Base-by-base conservation (phyloP, 1,284 basidiomycete species). In the Pascua sp. region DNA sequence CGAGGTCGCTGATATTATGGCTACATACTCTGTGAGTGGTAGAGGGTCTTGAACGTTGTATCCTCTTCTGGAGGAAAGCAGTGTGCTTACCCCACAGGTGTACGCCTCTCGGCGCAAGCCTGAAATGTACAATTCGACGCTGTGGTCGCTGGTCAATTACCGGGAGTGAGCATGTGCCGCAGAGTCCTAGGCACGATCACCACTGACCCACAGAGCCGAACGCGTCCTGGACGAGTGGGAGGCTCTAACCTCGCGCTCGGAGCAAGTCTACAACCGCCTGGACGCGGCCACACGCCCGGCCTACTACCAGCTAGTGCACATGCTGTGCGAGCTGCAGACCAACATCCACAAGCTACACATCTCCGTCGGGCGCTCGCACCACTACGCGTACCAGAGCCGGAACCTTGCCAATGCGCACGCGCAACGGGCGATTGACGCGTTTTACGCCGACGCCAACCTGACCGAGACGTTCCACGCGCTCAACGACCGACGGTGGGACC, bases 321-420 rank as follows among this genome's bases (percentile, higher is more conserved):
- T 32, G 24, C 24, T 32, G 24, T 32, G 24, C 24, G 24, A 32
- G 24, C 24, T 32, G 24, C 24, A 32, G 24, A 32, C 24, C 24
- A 32, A 32, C 24, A 32, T 32, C 24, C 24, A 32, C 24, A 32
- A 3, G 24, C 24, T 32, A 7, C 24, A 32, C 24, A 32, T 32
- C 7, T 32, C 24, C 24, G 24, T 32, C 24, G 24, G 24, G 84
- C 72, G 81, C 60, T 87, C 86, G 68, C 84, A 85, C 63, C 62
- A 86, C 40, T 81, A 82, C 39, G 84, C 84, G 3, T 83, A 81
- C 8, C 86, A 88, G 73, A 85, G 84, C 5, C 79, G 83, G 32
- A 79, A 84, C 49, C 84, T 84, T 56, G 81, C 86, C 32, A 88
- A 88, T 66, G 69, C 76, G 40, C 78, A 83, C 45, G 85, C 83